Base-by-base conservation (phyloP, 371 early-diverging fungal genomes). In the Mortierella polycephala region DNA sequence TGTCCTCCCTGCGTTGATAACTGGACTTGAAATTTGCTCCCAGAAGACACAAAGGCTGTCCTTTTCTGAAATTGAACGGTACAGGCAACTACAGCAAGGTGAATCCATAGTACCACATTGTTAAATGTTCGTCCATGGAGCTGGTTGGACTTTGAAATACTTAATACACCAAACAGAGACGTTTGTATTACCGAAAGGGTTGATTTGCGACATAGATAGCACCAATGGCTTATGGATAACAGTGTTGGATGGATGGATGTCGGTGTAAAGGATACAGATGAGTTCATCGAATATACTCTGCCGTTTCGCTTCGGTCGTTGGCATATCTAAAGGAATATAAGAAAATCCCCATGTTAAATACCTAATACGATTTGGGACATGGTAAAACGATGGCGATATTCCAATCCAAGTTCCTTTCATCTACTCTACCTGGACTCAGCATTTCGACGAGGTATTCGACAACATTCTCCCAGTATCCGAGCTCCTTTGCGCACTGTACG, bases 391-490 rank as follows among this genome's bases (percentile, higher is more conserved):
- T 30, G 21, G 39, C 11, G 8, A 39, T 13, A n/a, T 18, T 46
- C 30, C 30, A 30, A 30, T 30, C 30, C 30, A 30, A 30, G 30
- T 1, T 30, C 30, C 30, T 2, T 30, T 30, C 30, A 30, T 30
- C 30, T 30, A 30, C 30, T 30, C 30, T 75, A 73, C 80, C 80
- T 52, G 80, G 67, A 41, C 80, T 79, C 59, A 88, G 57, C 21
- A 95, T 80, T 71, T 96, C 96, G 18, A 96, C 81, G 41, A 93
- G 75, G 30, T 88, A 89, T 64, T 92, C 93, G 1, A 93, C 77
- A 0, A 88, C 90, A 39, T 81, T 82, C 18, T 90, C 89, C 87
- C 89, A 88, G 9, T 82, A 82, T 0, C 85, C 88, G 10, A 93
- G 75, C 57, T 90, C 88, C 65, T 88, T 88, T 14, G 94, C 95